Evolutionary conservation across 2,329 filamentous ascomycete genomes (phyloP).

Genomic region (Kalaharituber pfeilii): DNA sequence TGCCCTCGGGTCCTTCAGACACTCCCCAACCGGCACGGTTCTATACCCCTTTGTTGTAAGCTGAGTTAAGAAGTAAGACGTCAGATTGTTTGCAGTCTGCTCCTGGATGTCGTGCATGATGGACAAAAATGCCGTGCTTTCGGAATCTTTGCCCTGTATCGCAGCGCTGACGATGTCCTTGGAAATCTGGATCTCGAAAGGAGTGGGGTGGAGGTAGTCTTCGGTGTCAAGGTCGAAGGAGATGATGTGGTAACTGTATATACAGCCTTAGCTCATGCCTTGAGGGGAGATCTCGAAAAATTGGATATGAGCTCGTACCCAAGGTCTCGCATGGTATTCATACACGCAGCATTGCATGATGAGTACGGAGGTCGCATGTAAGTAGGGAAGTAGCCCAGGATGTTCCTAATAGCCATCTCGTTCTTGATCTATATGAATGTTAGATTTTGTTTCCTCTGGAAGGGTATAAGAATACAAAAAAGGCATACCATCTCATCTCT

Average conservation of each 20-base stretch:
- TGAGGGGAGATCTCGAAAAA: too few relatives aligned
- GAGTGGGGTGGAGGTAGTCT: conserved; percentile 40
- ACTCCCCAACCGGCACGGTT: conserved; percentile 41
- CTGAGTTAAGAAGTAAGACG: conserved; percentile 32
- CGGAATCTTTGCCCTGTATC: conserved; percentile 27
- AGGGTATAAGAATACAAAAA: not conserved
- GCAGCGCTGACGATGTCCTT: conserved; percentile 36
- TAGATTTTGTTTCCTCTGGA: too few relatives aligned
- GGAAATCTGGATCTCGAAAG: conserved; percentile 35
- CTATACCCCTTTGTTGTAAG: conserved; percentile 30
- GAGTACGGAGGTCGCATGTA: conserved; percentile 35
- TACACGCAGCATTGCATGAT: conserved; percentile 28
- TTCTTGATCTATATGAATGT: conserved; percentile 25
- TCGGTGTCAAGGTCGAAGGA: conserved; percentile 45
- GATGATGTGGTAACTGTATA: conserved; percentile 41
- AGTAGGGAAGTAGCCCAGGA: conserved; percentile 32
- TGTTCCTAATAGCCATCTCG: conserved; percentile 34
- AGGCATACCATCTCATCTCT: conserved; percentile 29
- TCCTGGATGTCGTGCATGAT: conserved; percentile 41
- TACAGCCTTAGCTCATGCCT: conserved; percentile 22
- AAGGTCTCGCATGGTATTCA: conserved; percentile 26
- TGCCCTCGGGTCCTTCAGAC: conserved; percentile 35
- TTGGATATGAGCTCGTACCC: conserved; percentile 15
- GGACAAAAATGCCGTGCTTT: conserved; percentile 30
- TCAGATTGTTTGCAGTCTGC: conserved; percentile 34